A percentile compares a stretch with the other conserved stretches of the same genome.
These are phyloP conservation scores for Hebeloma cylindrosporum DNA, from an alignment of 768 basidiomycete genomes.

Conservation along the genomic window DNA sequence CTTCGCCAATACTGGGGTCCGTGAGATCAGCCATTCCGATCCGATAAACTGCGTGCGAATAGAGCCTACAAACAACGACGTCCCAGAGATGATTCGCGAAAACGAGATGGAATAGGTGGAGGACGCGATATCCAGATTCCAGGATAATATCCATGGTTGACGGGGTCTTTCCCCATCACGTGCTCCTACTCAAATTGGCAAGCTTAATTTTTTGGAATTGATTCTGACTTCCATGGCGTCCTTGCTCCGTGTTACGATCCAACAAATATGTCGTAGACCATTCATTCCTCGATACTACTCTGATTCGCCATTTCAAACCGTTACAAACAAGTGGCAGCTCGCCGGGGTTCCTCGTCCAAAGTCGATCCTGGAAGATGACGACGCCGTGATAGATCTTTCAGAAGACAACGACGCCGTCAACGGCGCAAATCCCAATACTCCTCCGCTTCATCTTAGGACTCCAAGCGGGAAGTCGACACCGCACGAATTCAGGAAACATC, in stretches of 20 bases:
- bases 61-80: constrained; percentile 8
- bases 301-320: constrained; percentile 14
- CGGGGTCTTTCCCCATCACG: constrained; percentile 25
- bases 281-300: constrained; percentile 24
- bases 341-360: constrained; percentile 37
- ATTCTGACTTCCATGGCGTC: constrained; percentile 24
- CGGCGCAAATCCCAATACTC: constrained; percentile 36
- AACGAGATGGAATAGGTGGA: constrained; percentile 9
- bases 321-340: constrained; percentile 39
- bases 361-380: constrained; percentile 51
- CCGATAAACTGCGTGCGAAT: constrained; percentile 11
- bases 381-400: constrained; percentile 44
- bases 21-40: constrained; percentile 74
- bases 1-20: constrained; percentile 70
- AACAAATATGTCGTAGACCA: constrained; percentile 8
- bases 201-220: background rate
- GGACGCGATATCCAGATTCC: constrained; percentile 1
- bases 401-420: constrained; percentile 54
- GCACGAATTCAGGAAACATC: constrained; percentile 49
- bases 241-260: constrained; percentile 18
- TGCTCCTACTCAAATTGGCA: constrained; percentile 7
- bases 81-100: too few species aligned
- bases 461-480: constrained; percentile 47
- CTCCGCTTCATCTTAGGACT: constrained; percentile 36
- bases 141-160: background rate